Percentiles rank a stretch among this genome's conserved stretches.
These are phyloP conservation scores for Aschersonia sp. DNA, from an alignment of 2,329 filamentous ascomycete species.

Conservation along the genomic window DNA sequence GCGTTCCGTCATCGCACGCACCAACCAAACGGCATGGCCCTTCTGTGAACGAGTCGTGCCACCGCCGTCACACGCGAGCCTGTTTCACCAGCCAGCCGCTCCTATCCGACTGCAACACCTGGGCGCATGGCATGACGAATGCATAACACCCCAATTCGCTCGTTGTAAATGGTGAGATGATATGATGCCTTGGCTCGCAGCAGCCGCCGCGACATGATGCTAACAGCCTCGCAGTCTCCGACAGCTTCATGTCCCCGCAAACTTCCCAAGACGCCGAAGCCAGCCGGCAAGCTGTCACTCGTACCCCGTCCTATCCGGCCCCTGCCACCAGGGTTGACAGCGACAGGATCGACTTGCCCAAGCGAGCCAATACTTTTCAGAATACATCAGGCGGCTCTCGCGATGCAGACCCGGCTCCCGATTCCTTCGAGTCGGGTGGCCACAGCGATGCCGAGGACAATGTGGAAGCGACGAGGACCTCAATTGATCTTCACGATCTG, in stretches of 20 bases:
- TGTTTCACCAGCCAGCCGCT: too few relatives aligned
- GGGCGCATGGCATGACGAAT: too few relatives aligned
- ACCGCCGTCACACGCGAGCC: too few relatives aligned
- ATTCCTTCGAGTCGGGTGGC: conserved; percentile 34
- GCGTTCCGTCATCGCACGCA: too few relatives aligned
- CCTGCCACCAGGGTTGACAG: conserved; percentile 13
- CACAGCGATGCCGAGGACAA: conserved; percentile 28
- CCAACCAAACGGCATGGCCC: too few relatives aligned
- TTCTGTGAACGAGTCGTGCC: too few relatives aligned
- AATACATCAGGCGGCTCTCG: conserved; percentile 16
- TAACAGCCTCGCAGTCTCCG: not conserved
- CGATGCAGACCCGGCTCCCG: conserved; percentile 19
- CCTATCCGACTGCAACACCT: too few relatives aligned
- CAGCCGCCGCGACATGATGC: not conserved
- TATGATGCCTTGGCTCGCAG: too few relatives aligned
- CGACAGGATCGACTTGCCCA: conserved; percentile 18
- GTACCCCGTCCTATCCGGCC: conserved; percentile 15
- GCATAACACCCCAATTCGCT: too few relatives aligned
- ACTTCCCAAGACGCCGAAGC: conserved; percentile 12
- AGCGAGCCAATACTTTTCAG: conserved; percentile 32
- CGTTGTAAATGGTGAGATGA: too few relatives aligned
- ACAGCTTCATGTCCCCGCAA: conserved; percentile 18
- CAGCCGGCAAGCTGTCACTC: conserved; percentile 15
- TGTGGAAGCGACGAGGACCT: conserved; percentile 32
- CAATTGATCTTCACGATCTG: conserved; percentile 71